Evolutionary conservation across 2,329 filamentous ascomycete genomes (phyloP).

Genomic region (Colletotrichum sp.): DNA sequence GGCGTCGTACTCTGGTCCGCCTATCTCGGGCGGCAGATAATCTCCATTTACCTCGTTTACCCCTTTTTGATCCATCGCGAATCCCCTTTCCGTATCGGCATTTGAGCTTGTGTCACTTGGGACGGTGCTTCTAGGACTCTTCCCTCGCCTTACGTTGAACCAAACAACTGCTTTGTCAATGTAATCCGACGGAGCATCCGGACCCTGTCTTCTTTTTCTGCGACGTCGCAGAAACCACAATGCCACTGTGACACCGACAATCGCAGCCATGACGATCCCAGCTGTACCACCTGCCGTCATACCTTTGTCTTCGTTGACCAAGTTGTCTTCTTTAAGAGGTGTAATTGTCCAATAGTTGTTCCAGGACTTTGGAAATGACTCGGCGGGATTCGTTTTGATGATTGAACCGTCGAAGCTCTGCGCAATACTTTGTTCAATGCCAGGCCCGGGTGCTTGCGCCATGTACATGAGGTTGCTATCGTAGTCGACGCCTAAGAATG

Average conservation of each 20-base stretch:
- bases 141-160: neutral
- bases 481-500: constrained; percentile 22
- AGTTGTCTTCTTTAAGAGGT: neutral
- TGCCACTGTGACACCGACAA: neutral
- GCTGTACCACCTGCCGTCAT: neutral
- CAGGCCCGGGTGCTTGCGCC: constrained; percentile 24
- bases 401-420: neutral
- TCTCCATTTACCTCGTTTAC: neutral
- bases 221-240: neutral
- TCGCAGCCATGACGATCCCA: neutral
- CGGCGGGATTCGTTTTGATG: neutral
- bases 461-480: constrained; percentile 21
- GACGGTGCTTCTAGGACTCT: neutral
- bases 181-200: neutral
- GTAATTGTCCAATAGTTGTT: neutral
- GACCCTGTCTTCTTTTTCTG: neutral
- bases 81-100: neutral
- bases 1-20: neutral
- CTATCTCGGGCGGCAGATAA: neutral
- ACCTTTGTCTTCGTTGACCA: neutral
- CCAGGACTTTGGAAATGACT: neutral
- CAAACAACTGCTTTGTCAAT: neutral
- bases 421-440: constrained; percentile 12
- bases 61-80: neutral
- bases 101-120: neutral